Conservation (phyloP, 108 stramenopile genomes). For the Skeletonema tropicum region DNA sequence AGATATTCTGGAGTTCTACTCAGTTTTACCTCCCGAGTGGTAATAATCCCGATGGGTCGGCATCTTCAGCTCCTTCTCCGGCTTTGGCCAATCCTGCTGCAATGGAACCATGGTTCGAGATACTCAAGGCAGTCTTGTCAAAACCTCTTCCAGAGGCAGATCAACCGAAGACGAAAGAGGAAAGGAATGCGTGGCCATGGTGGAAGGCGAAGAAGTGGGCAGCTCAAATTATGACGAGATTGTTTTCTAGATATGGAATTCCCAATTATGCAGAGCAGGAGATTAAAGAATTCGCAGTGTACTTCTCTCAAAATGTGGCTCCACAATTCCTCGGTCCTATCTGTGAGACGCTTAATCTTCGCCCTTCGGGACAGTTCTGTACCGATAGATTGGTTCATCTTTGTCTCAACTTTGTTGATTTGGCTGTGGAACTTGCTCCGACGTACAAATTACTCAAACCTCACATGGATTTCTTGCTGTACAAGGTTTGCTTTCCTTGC, state of each 20-base stretch:
- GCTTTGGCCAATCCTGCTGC: slow-evolving; percentile 70
- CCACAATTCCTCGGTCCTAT: slow-evolving; percentile 86
- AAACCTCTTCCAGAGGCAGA: slow-evolving; percentile 83
- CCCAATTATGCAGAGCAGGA: slow-evolving; percentile 89
- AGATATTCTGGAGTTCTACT: slow-evolving; percentile 97
- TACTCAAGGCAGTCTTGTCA: slow-evolving; percentile 66
- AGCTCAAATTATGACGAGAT: slow-evolving; percentile 90
- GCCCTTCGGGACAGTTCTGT: slow-evolving; percentile 89
- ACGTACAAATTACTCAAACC: slow-evolving; percentile 98
- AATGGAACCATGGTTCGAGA: slow-evolving; percentile 91
- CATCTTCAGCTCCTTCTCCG: slow-evolving; percentile 37
- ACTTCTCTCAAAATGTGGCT: slow-evolving; percentile 88
- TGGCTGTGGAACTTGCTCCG: slow-evolving; percentile 90
- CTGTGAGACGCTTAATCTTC: slow-evolving; percentile 89
- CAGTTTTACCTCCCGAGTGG: slow-evolving; percentile 91
- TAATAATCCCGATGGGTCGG: slow-evolving; percentile 61
- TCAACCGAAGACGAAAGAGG: slow-evolving; percentile 87
- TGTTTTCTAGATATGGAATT: slow-evolving; percentile 95
- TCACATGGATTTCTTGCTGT: slow-evolving; percentile 96
- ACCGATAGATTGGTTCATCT: slow-evolving; percentile 95
- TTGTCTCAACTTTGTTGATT: slow-evolving; percentile 91
- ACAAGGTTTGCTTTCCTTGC: slow-evolving; percentile 95
- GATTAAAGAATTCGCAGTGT: slow-evolving; percentile 88
- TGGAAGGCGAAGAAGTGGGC: slow-evolving; percentile 99
- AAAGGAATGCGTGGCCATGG: slow-evolving; percentile 94